Percentiles rank a stretch among this genome's conserved stretches.
These are phyloP conservation scores for Blastocystis sp. DNA, from an alignment of 352 stramenopile genomes.

Conservation along the genomic window DNA sequence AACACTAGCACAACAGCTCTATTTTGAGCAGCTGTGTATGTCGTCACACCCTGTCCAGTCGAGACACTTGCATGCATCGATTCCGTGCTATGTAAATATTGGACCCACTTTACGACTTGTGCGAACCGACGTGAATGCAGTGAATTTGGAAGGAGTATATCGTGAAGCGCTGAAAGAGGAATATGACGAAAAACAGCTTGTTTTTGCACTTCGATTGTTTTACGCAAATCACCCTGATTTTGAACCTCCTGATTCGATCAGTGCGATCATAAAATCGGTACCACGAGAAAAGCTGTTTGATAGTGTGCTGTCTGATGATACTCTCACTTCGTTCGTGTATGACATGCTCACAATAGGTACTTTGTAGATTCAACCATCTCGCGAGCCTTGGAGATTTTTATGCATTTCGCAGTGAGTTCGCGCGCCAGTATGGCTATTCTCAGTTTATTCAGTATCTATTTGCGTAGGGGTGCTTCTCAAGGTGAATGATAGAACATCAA, in stretches of 20 bases:
- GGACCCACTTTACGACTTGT: conserved; percentile 9
- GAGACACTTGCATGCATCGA: not conserved
- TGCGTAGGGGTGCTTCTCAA: not conserved
- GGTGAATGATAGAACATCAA: not conserved
- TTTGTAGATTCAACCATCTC: conserved; percentile 15
- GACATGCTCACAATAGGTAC: not conserved
- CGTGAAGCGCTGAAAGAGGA: not conserved
- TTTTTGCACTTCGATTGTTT: not conserved
- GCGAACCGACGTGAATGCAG: not conserved
- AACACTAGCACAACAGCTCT: not conserved
- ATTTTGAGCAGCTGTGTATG: not conserved
- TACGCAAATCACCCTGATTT: not conserved
- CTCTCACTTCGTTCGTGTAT: conserved; percentile 21
- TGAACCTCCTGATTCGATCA: too few species aligned
- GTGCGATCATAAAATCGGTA: not conserved
- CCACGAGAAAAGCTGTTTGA: not conserved
- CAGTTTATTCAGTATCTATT: conserved; percentile 46
- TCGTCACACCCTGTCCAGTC: not conserved
- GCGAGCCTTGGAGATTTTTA: not conserved
- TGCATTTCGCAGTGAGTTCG: conserved; percentile 25
- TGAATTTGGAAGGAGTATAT: not conserved
- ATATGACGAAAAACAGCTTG: conserved; percentile 10
- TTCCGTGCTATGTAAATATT: not conserved
- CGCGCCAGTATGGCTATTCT: not conserved
- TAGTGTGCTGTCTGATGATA: not conserved